These are phyloP conservation scores for Poteriospumella lacustris DNA, from an alignment of 108 stramenopile species.

Conservation along the genomic window DNA sequence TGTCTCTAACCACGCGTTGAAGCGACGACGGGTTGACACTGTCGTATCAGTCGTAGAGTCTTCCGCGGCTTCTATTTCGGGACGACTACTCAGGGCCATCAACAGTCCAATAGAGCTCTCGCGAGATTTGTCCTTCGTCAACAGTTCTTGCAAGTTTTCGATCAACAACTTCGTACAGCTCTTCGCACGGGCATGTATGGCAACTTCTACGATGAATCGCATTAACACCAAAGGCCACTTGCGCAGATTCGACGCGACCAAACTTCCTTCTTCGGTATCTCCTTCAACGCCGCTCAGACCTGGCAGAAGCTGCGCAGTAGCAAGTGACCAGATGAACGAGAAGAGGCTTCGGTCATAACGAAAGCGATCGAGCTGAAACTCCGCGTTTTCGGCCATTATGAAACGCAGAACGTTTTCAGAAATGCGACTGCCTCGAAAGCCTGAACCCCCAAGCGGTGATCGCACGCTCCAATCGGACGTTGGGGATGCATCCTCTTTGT, in stretches of 20 bases:
- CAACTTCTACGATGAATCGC: constrained; percentile 5
- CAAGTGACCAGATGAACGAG: constrained; percentile 10
- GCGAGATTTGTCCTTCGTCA: background rate
- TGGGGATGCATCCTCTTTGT: background rate
- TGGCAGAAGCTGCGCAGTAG: background rate
- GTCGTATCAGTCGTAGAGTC: background rate
- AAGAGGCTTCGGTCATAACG: background rate
- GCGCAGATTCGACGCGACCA: background rate
- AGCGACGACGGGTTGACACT: background rate
- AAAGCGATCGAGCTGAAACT: constrained; percentile 14
- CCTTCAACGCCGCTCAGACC: background rate
- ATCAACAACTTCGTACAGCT: background rate
- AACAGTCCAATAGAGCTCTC: background rate
- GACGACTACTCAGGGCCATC: background rate
- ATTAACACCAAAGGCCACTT: background rate
- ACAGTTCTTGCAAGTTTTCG: background rate
- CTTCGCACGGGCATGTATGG: background rate
- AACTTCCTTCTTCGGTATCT: background rate
- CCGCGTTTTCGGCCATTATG: constrained; percentile 19
- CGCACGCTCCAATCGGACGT: background rate
- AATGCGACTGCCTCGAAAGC: background rate
- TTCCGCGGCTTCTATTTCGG: background rate
- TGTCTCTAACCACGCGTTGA: background rate
- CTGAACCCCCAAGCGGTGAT: background rate
- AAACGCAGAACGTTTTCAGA: background rate